Percentiles rank a stretch among this genome's conserved stretches.
Evolutionary conservation across 2,329 filamentous ascomycete genomes (phyloP).

Genomic region (Claviceps sp.): DNA sequence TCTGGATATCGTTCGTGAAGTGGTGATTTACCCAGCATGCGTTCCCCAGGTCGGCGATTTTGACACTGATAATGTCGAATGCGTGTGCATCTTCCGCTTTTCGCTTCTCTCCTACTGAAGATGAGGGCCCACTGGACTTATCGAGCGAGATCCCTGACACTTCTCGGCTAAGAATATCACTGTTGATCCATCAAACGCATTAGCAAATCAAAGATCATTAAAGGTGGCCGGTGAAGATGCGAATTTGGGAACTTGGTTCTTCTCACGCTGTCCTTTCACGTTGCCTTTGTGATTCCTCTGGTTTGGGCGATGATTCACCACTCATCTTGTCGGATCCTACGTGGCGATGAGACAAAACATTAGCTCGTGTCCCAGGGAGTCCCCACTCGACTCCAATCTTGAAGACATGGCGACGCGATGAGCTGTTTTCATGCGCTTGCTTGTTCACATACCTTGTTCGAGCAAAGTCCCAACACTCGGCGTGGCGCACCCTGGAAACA

Average conservation of each 20-base stretch:
- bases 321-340: slow-evolving; percentile 21
- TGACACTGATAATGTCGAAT: slow-evolving; percentile 81
- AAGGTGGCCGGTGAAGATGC: background rate
- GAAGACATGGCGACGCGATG: too few species aligned
- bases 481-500: slow-evolving; percentile 51
- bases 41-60: slow-evolving; percentile 96
- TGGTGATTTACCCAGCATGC: slow-evolving; percentile 98
- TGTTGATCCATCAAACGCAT: slow-evolving; percentile 20
- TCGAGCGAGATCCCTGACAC: slow-evolving; percentile 91
- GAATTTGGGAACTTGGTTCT: background rate
- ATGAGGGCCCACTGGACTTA: slow-evolving; percentile 43
- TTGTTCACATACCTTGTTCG: slow-evolving; percentile 50
- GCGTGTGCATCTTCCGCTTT: slow-evolving; percentile 42
- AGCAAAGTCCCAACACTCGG: slow-evolving; percentile 75
- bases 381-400: too few species aligned
- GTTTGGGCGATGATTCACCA: slow-evolving; percentile 36
- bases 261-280: slow-evolving; percentile 88
- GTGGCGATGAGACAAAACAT: background rate
- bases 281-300: slow-evolving; percentile 60
- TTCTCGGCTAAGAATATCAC: slow-evolving; percentile 80
- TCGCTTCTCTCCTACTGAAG: slow-evolving; percentile 47
- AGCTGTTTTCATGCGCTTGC: background rate
- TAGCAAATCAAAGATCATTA: background rate
- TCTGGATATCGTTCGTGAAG: slow-evolving; percentile 99
- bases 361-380: background rate